phyloP scores from a whole-genome alignment of 495 filamentous ascomycete species.

The Chaetomium cochliodes region DNA sequence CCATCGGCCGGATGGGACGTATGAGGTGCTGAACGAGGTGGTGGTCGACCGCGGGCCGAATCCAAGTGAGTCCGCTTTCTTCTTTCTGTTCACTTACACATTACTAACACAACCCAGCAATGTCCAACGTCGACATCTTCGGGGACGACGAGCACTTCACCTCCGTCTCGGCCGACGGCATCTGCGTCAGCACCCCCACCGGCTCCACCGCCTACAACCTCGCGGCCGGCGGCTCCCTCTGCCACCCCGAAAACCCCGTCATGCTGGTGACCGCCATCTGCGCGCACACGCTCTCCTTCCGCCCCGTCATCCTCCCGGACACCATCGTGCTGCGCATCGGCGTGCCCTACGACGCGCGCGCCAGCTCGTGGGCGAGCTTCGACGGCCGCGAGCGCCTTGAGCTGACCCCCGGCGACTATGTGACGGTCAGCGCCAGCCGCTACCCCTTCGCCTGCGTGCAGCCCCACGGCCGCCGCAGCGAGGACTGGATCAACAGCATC shows the following conservation, averaged over 20 bases:
- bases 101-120: constrained; percentile 50
- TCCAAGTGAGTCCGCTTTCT: constrained; percentile 57
- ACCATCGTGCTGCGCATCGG: constrained; percentile 88
- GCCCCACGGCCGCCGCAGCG: constrained; percentile 66
- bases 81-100: not conserved
- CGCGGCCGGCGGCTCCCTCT: constrained; percentile 89
- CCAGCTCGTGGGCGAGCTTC: constrained; percentile 93
- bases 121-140: constrained; percentile 86
- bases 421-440: constrained; percentile 87
- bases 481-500: constrained; percentile 94
- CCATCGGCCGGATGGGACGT: constrained; percentile 74
- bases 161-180: constrained; percentile 78
- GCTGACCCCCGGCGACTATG: constrained; percentile 85
- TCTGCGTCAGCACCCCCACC: constrained; percentile 88
- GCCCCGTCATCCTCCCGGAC: constrained; percentile 92
- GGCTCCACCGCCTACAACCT: constrained; percentile 97
- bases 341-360: constrained; percentile 87
- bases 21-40: constrained; percentile 88
- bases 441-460: constrained; percentile 93
- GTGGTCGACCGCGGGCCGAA: constrained; percentile 92
- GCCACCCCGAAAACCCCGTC: constrained; percentile 95
- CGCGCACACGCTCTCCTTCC: constrained; percentile 92
- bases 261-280: constrained; percentile 95
- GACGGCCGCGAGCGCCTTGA: constrained; percentile 90
- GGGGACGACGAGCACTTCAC: constrained; percentile 96